phyloP scores from a whole-genome alignment of 2,329 filamentous ascomycete species.

The Clarireedia hainanense region DNA sequence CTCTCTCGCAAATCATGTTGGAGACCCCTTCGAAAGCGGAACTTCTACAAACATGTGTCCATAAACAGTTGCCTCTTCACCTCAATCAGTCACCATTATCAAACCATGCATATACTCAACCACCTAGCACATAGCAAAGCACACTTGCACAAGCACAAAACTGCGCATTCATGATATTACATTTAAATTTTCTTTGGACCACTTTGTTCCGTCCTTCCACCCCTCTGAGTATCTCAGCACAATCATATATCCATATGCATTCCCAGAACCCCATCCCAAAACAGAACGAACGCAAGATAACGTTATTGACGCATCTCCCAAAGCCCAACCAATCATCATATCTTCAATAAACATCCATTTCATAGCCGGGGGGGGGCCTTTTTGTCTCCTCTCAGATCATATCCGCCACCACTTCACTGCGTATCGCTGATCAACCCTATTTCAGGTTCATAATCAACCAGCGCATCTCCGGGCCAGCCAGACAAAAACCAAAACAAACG shows the following conservation, averaged over 20 bases:
- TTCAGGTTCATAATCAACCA: no score
- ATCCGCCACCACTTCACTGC: neutral
- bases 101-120: no score
- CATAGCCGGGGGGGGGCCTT: no score
- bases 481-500: conserved; percentile 1
- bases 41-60: no score
- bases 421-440: neutral
- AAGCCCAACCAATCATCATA: conserved; percentile 7
- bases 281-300: neutral
- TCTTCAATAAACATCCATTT: conserved; percentile 7
- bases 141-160: neutral
- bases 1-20: no score
- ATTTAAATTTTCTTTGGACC: conserved; percentile 10
- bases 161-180: conserved; percentile 20
- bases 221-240: neutral
- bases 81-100: no score
- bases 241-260: conserved; percentile 9
- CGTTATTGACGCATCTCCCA: neutral
- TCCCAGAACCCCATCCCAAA: neutral
- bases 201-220: neutral
- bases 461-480: conserved; percentile 8
- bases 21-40: no score
- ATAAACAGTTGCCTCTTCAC: no score
- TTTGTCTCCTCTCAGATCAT: conserved; percentile 2
- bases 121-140: no score